Evolutionary conservation across 208 protist genomes (phyloP).

Genomic region (Kentomonas sorsogonicus): DNA sequence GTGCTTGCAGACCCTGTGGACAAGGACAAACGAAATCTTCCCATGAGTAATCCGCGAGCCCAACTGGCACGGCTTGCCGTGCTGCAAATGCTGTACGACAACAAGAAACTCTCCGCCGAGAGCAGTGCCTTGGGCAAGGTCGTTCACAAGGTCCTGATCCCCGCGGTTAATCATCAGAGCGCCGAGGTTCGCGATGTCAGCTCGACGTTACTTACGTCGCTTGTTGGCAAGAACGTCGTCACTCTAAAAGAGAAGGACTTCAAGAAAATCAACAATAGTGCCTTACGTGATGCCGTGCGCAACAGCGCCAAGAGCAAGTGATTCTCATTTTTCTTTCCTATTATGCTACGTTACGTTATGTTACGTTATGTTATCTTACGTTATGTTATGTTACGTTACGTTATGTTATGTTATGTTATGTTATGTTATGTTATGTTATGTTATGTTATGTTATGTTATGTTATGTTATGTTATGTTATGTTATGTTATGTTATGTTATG

Average conservation of each 20-base stretch:
- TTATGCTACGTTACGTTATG: not conserved
- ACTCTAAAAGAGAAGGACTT: conserved; percentile 40
- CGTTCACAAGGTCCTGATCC: conserved; percentile 61
- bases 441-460: too few relatives aligned
- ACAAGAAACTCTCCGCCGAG: conserved; percentile 14
- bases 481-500: too few relatives aligned
- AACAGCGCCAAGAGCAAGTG: not conserved
- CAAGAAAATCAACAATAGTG: conserved; percentile 48
- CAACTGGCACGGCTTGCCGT: conserved; percentile 62
- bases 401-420: too few relatives aligned
- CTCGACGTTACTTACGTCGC: conserved; percentile 24
- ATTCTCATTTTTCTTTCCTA: not conserved
- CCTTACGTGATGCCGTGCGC: conserved; percentile 45
- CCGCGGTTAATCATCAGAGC: conserved; percentile 69
- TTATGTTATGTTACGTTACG: not conserved
- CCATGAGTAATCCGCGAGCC: conserved; percentile 37
- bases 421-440: too few relatives aligned
- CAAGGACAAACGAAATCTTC: conserved; percentile 57
- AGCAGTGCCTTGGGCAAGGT: conserved; percentile 16
- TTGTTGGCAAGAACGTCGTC: conserved; percentile 29
- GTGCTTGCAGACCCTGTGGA: conserved; percentile 67
- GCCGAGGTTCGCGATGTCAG: conserved; percentile 76
- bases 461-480: too few relatives aligned
- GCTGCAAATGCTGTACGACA: conserved; percentile 33
- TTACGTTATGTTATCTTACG: not conserved